Base-by-base conservation (phyloP, 208 protist genomes). In the Herpetomonas tarakana region DNA sequence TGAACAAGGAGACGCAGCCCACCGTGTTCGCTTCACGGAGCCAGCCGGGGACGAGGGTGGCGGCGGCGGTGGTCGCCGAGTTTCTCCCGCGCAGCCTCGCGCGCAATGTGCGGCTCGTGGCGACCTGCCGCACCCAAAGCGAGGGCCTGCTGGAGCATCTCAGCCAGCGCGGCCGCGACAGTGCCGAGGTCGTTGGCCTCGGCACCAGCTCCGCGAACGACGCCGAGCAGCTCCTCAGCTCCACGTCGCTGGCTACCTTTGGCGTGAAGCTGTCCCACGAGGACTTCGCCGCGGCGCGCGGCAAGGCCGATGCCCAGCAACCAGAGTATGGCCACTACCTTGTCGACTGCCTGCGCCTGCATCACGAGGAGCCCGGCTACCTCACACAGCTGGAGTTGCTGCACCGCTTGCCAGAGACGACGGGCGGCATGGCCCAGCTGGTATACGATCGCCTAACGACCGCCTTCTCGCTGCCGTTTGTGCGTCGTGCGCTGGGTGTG, bases 91-190 rank as follows among this genome's bases (percentile, higher is more conserved):
- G 68, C 2, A 76, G 77, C 35, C 55, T 92, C 1, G 74, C 78
- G n/a, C 83, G 87, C 52, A 74, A 89, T 45, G 78, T 91, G n/a
- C 87, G 87, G 22, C 56, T 90, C 24, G 74, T 93, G 26, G 73
- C 74, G 19, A 72, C 73, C 31, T 83, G 74, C 62, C 50, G 22
- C 11, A 62, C 74, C 18, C 55, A 62, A 50, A 71, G 62, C 19
- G 19, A 51, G 14, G 28, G 72, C 14, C 58, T 65, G 29, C 52
- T 49, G n/a, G 38, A 66, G 14, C 54, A 50, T 4, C 12, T 81
- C 6, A 59, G 38, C 14, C 56, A 58, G 19, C 63, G 78, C 0
- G 86, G 82, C 25, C 70, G 78, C 14, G 86, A 92, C 62, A 90
- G 80, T 39, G 68, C 70, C 11, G 86, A 92, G 29, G 52, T 80